Percentiles rank a stretch among this genome's conserved stretches.
Evolutionary conservation across 163 green algal genomes (phyloP).

Genomic region (Trebouxia gelatinosa): DNA sequence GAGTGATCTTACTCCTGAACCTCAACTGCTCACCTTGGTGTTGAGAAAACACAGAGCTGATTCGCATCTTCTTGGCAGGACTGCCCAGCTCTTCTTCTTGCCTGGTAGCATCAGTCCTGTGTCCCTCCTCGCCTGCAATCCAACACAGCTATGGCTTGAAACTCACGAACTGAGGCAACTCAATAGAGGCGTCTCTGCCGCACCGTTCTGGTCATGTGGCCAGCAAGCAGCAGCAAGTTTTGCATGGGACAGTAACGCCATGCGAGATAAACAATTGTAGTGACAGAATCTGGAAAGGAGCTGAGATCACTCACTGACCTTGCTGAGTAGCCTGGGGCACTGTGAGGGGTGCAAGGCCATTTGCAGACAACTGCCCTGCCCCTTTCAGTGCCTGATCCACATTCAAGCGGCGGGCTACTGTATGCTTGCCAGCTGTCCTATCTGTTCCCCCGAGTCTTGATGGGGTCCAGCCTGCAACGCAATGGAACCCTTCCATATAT

Average conservation of each 20-base stretch:
- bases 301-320: not conserved
- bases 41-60: not conserved
- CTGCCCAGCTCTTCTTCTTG: constrained; percentile 20
- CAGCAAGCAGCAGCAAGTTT: not conserved
- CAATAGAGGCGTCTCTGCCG: not conserved
- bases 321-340: too few species aligned
- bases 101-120: not conserved
- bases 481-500: not conserved
- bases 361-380: not conserved
- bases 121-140: not conserved
- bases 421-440: constrained; percentile 8
- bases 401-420: constrained; percentile 21
- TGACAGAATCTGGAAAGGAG: not conserved
- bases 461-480: constrained; percentile 12
- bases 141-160: not conserved
- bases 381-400: constrained; percentile 28
- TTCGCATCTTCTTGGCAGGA: constrained; percentile 20
- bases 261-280: not conserved
- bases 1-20: too few species aligned
- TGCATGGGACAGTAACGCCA: not conserved
- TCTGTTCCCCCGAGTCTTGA: not conserved
- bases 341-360: not conserved
- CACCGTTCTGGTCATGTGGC: too few species aligned
- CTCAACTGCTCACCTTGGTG: not conserved
- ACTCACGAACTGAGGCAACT: not conserved